Percentiles rank a stretch among this genome's conserved stretches.
Conservation (phyloP, 345 rosid species). For the Crucihimalaya himalaica region DNA sequence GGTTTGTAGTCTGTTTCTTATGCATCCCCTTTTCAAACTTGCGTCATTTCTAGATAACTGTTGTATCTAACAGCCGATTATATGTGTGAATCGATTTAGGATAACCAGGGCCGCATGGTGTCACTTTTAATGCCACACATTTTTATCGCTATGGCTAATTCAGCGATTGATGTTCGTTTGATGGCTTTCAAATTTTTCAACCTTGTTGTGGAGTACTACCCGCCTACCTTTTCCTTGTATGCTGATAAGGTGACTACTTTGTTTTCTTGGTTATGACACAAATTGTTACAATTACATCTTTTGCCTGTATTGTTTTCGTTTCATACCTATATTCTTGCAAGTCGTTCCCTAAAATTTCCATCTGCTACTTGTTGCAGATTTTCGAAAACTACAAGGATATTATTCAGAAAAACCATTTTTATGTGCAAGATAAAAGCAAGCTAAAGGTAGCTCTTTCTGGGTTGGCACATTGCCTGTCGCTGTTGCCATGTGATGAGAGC, state of each 20-base stretch:
- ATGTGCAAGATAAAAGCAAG: conserved; percentile 70
- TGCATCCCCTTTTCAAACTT: background rate
- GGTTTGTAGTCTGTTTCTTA: conserved; percentile 1
- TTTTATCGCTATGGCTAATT: conserved; percentile 76
- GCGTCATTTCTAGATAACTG: background rate
- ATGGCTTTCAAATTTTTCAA: conserved; percentile 84
- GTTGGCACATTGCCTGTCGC: conserved; percentile 67
- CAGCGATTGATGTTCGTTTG: conserved; percentile 75
- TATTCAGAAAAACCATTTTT: conserved; percentile 61
- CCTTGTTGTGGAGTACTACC: conserved; percentile 65
- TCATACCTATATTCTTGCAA: background rate
- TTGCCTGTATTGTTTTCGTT: background rate
- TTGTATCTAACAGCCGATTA: conserved; percentile 31
- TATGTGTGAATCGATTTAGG: conserved; percentile 54
- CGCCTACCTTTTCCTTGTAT: conserved; percentile 61
- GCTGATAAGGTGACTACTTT: conserved; percentile 68
- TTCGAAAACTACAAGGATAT: conserved; percentile 77
- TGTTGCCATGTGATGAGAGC: conserved; percentile 55
- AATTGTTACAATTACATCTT: background rate
- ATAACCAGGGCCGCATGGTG: conserved; percentile 65
- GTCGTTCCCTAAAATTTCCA: background rate
- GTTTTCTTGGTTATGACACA: background rate
- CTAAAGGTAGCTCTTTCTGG: conserved; percentile 72
- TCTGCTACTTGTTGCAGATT: conserved; percentile 48
- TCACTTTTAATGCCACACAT: conserved; percentile 74